phyloP scores from a whole-genome alignment of 2,329 filamentous ascomycete genomes.

The Penicillium sp. region DNA sequence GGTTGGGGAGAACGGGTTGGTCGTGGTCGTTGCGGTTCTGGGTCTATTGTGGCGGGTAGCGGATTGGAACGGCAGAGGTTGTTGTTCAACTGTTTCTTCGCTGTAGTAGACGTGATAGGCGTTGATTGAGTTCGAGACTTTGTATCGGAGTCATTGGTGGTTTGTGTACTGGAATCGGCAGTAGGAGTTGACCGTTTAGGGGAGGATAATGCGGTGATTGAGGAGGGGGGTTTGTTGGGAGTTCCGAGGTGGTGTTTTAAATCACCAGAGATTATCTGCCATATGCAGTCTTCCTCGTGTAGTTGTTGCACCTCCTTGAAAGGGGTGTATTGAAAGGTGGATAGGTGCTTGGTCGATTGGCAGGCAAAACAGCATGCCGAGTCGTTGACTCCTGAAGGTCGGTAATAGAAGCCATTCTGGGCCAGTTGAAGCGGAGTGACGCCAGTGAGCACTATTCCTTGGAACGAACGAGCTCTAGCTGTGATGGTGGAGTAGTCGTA shows the following conservation, averaged over 20 bases:
- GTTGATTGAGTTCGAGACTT: neutral
- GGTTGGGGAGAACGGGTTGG: neutral
- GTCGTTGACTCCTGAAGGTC: neutral
- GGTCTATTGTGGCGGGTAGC: conserved; percentile 3
- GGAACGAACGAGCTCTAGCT: conserved; percentile 7
- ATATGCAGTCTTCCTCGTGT: conserved; percentile 10
- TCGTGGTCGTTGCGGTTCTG: neutral
- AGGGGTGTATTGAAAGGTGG: neutral
- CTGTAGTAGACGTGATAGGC: neutral
- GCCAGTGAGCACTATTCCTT: conserved; percentile 2
- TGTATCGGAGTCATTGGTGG: neutral
- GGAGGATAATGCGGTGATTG: conserved; percentile 1
- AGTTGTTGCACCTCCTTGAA: conserved; percentile 8
- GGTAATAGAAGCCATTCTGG: conserved; percentile 8
- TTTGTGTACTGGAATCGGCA: conserved; percentile 2
- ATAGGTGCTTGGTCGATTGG: conserved; percentile 1
- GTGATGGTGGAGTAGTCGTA: conserved; percentile 8
- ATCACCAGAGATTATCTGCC: conserved; percentile 7
- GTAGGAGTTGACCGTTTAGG: neutral
- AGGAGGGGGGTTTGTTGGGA: neutral
- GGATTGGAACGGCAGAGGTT: conserved; percentile 3
- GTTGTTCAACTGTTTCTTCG: conserved; percentile 3
- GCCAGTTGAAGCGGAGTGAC: conserved; percentile 5
- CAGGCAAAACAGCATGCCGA: conserved; percentile 9
- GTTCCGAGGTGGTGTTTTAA: conserved; percentile 5